Evolutionary conservation across 2,329 filamentous ascomycete species (phyloP), one percentile per base, ranked within the genome.

Genomic region (Leptographium radiaticola): DNA sequence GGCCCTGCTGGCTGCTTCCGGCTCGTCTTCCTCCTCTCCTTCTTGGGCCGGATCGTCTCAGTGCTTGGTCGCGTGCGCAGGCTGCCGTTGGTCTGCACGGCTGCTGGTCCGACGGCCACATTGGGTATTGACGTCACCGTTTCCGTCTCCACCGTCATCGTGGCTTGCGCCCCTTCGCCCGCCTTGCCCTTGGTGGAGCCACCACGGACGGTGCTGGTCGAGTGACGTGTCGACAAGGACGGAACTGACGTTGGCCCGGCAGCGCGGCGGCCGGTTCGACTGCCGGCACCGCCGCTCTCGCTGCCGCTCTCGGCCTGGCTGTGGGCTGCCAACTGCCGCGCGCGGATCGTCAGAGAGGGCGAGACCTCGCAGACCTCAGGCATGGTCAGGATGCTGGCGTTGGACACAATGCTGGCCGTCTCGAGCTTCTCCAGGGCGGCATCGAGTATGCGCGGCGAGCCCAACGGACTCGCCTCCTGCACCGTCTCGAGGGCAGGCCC

Each of bases 101-200:
- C 81, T n/a, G 76, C 75, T 40, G 75, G 71, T 8, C 84, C 83
- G 33, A 95, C 74, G 11, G 85, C 81, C 33, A 90, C 79, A 64
- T 95, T 90, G 12, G 90, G 89, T 53, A 96, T 86, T 4, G 90
- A 95, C 45, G 82, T 86, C 40, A 98, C 93, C 0, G 90, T 95
- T 68, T 98, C 93, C 0, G 93, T 96, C 71, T 98, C 93, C 15
- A 97, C 91, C 11, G 89, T 97, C 89, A 98, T 96, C 62, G 88
- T 93, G 64, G 86, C 83, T 55, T 84, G 78, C 39, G 87, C 85
- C n/a, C 82, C 83, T 65, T 95, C 87, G 51, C 76, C 72, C 33
- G 80, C 73, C 65, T 90, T 88, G 38, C 79, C 75, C 64, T 89
- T 87, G 54, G 75, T 71, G 53, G 71, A 70, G 51, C 73, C 72